phyloP scores from a whole-genome alignment of 352 stramenopile genomes.

The Phytophthora hybrid region DNA sequence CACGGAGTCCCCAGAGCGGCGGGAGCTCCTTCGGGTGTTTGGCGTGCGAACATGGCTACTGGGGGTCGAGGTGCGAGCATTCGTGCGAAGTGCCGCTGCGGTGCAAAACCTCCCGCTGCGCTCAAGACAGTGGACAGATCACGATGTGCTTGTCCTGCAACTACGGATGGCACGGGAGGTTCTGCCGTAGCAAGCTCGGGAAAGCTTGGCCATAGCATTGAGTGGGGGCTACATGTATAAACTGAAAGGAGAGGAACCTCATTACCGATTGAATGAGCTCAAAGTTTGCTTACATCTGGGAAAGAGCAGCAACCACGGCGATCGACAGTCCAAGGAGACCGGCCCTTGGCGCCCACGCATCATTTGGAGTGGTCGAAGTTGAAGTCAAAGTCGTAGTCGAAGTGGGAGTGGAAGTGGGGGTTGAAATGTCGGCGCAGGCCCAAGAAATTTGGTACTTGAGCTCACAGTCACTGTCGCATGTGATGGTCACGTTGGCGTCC shows the following conservation, averaged over 20 bases:
- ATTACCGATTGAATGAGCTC: too few relatives aligned
- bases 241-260: too few relatives aligned
- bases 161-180: neutral
- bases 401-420: neutral
- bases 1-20: neutral
- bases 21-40: neutral
- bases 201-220: neutral
- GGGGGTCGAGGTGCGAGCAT: neutral
- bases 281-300: too few relatives aligned
- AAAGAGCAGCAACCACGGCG: too few relatives aligned
- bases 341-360: neutral
- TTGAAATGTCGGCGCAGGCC: neutral
- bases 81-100: neutral
- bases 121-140: neutral
- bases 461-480: neutral
- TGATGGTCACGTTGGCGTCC: neutral
- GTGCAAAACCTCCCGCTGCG: neutral
- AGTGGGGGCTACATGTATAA: too few relatives aligned
- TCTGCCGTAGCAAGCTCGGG: neutral
- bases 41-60: neutral
- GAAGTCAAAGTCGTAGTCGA: too few relatives aligned
- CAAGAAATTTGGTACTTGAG: neutral
- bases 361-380: neutral
- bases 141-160: neutral
- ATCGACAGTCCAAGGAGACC: too few relatives aligned